These are phyloP conservation scores for Scedosporium dehoogii DNA, from an alignment of 2,329 filamentous ascomycete species.

Conservation along the genomic window DNA sequence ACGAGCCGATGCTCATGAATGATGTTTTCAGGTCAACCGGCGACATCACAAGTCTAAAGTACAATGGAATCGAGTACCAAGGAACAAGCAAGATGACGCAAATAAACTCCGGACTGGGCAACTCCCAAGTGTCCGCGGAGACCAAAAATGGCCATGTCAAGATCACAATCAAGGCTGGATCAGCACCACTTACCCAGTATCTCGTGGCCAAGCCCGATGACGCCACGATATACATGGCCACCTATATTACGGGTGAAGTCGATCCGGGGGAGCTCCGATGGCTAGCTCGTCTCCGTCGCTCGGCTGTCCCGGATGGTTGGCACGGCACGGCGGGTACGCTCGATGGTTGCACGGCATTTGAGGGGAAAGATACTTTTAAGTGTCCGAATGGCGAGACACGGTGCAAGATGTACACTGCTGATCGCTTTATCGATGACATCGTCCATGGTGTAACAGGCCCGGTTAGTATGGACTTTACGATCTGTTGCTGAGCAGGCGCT, in stretches of 20 bases:
- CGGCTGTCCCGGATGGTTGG: constrained; percentile 38
- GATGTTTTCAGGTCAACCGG: constrained; percentile 43
- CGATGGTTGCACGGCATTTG: constrained; percentile 39
- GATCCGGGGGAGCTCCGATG: constrained; percentile 51
- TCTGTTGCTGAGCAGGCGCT: no score
- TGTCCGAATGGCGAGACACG: constrained; percentile 49
- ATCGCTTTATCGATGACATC: constrained; percentile 60
- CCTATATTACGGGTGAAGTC: constrained; percentile 49
- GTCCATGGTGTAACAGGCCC: constrained; percentile 49
- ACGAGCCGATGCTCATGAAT: not conserved
- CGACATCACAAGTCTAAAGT: constrained; percentile 55
- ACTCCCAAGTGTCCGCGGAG: constrained; percentile 41
- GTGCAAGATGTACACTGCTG: constrained; percentile 60
- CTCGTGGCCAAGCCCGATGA: constrained; percentile 50
- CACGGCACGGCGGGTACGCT: constrained; percentile 47
- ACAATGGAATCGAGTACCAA: constrained; percentile 49
- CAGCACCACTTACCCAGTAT: constrained; percentile 50
- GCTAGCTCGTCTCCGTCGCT: constrained; percentile 48
- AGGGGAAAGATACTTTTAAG: constrained; percentile 49
- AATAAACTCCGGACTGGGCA: constrained; percentile 47
- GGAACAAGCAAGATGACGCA: constrained; percentile 41
- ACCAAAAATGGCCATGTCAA: constrained; percentile 40
- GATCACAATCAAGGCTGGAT: constrained; percentile 43
- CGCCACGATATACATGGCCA: constrained; percentile 49
- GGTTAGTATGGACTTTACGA: not conserved